These are phyloP conservation scores for Podaxis carcinomalis DNA, from an alignment of 768 basidiomycete species.

Conservation along the genomic window DNA sequence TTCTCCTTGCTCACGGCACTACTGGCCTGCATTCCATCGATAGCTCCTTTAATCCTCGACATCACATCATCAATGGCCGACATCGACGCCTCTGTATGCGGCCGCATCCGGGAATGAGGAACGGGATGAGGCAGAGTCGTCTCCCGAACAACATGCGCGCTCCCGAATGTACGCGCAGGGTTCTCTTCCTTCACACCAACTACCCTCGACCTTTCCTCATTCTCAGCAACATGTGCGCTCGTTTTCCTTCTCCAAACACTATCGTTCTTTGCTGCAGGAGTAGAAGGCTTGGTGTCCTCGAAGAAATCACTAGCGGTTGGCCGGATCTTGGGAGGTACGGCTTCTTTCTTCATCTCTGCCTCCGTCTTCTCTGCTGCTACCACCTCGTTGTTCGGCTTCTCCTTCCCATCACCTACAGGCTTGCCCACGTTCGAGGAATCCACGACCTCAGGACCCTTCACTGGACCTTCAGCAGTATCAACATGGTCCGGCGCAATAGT, in stretches of 20 bases:
- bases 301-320: conserved; percentile 73
- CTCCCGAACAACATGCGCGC: conserved; percentile 14
- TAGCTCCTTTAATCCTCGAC: conserved; percentile 80
- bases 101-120: conserved; percentile 22
- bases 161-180: background rate
- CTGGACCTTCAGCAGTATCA: conserved; percentile 40
- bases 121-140: conserved; percentile 9
- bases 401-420: conserved; percentile 44
- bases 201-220: background rate
- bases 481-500: conserved; percentile 36
- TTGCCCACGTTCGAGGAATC: conserved; percentile 77
- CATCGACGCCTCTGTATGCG: conserved; percentile 49
- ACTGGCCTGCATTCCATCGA: conserved; percentile 59
- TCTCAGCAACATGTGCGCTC: background rate
- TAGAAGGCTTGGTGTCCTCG: conserved; percentile 36
- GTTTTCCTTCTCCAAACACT: conserved; percentile 42
- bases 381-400: conserved; percentile 17
- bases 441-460: conserved; percentile 71
- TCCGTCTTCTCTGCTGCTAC: conserved; percentile 16
- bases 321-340: conserved; percentile 17
- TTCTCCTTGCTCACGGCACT: conserved; percentile 12
- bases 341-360: conserved; percentile 14
- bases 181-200: conserved; percentile 3
- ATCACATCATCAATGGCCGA: conserved; percentile 78
- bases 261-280: conserved; percentile 28